These are phyloP conservation scores for Lactifluus rugatus DNA, from an alignment of 768 basidiomycete genomes.

Conservation along the genomic window DNA sequence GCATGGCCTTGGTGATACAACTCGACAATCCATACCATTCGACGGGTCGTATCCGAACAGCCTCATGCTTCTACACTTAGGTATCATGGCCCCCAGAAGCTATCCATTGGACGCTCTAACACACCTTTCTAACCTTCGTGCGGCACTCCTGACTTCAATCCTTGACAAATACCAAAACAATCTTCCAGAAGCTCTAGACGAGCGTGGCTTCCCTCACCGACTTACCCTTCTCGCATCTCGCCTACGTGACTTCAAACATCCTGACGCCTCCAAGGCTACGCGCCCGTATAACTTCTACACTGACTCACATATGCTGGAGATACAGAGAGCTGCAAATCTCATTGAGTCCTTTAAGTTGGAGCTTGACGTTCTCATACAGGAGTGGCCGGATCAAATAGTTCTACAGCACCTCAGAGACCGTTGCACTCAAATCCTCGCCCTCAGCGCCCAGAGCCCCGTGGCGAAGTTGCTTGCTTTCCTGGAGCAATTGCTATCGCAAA, in stretches of 20 bases:
- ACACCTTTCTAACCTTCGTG: constrained; percentile 14
- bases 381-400: constrained; percentile 98
- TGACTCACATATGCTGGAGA: constrained; percentile 67
- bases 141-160: constrained; percentile 15
- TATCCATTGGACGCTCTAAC: constrained; percentile 27
- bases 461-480: constrained; percentile 75
- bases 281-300: constrained; percentile 64
- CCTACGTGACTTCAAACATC: constrained; percentile 27
- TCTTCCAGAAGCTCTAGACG: constrained; percentile 35
- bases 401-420: constrained; percentile 72
- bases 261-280: neutral
- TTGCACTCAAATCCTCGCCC: constrained; percentile 52
- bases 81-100: constrained; percentile 27
- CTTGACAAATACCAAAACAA: constrained; percentile 1
- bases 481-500: constrained; percentile 78
- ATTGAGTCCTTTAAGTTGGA: constrained; percentile 43
- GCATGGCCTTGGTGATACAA: neutral
- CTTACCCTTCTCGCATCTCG: constrained; percentile 39
- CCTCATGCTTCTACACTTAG: constrained; percentile 41
- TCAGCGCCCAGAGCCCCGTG: constrained; percentile 60
- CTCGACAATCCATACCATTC: constrained; percentile 24
- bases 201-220: constrained; percentile 41
- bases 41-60: constrained; percentile 28
- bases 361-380: constrained; percentile 47
- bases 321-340: constrained; percentile 46